These are phyloP conservation scores for Colletotrichum graminicola DNA, from an alignment of 2,329 filamentous ascomycete species.

Conservation along the genomic window DNA sequence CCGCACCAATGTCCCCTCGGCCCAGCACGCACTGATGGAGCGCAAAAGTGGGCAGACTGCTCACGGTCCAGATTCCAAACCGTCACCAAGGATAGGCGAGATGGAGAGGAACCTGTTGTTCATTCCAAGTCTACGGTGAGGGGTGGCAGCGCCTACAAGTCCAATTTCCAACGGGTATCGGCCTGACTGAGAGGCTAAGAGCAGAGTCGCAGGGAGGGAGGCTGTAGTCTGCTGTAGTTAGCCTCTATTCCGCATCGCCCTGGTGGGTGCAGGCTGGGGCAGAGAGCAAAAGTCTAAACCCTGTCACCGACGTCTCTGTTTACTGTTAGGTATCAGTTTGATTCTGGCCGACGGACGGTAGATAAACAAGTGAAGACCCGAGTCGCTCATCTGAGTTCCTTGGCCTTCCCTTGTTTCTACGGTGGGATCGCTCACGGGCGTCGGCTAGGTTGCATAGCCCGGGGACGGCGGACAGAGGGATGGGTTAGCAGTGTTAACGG, in stretches of 20 bases:
- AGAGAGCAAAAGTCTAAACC: conserved; percentile 15
- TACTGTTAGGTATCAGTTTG: neutral
- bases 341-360: conserved; percentile 3
- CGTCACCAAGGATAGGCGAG: conserved; percentile 21
- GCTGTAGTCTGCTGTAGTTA: neutral
- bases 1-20: conserved; percentile 3
- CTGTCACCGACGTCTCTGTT: neutral
- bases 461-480: neutral
- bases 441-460: conserved; percentile 26
- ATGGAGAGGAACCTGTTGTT: conserved; percentile 30
- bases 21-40: neutral
- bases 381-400: neutral
- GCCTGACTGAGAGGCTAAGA: neutral
- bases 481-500: conserved; percentile 9
- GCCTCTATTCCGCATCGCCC: neutral
- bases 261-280: conserved; percentile 6
- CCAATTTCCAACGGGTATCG: conserved; percentile 28
- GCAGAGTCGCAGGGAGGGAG: neutral
- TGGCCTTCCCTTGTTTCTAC: neutral
- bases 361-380: neutral
- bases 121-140: conserved; percentile 5
- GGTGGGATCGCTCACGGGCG: neutral
- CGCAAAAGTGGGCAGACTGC: conserved; percentile 9
- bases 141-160: conserved; percentile 7
- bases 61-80: conserved; percentile 20